phyloP scores from a whole-genome alignment of 305 asterid genomes.

The Fraxinus xanthoxyloides region DNA sequence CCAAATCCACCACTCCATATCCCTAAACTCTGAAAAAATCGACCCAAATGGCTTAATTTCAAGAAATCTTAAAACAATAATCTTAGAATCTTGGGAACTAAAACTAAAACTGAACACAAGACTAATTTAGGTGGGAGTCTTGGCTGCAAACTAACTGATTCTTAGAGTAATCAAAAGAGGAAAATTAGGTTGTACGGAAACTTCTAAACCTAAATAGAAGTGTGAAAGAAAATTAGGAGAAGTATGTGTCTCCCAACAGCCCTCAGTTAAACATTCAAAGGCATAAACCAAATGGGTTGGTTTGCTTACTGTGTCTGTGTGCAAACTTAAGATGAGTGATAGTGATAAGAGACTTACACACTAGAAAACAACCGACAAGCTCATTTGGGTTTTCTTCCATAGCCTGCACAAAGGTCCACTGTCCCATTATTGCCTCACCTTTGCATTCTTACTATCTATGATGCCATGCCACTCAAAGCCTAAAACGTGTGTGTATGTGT shows the following conservation, averaged over 20 bases:
- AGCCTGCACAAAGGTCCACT: slow-evolving; percentile 38
- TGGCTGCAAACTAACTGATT: neutral
- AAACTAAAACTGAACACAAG: slow-evolving; percentile 16
- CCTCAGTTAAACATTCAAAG: slow-evolving; percentile 23
- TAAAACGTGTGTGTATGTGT: neutral
- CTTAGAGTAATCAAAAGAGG: neutral
- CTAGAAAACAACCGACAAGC: slow-evolving; percentile 66
- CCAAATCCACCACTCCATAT: slow-evolving; percentile 27
- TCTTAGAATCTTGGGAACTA: slow-evolving; percentile 19
- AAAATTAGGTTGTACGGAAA: neutral
- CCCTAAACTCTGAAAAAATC: slow-evolving; percentile 22
- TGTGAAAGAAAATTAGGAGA: neutral
- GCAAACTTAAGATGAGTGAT: slow-evolving; percentile 3
- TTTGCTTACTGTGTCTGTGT: slow-evolving; percentile 4
- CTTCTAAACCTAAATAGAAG: neutral
- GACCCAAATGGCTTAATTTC: slow-evolving; percentile 26
- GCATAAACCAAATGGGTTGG: slow-evolving; percentile 23
- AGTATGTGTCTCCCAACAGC: slow-evolving; percentile 50
- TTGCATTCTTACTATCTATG: neutral
- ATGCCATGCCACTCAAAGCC: neutral
- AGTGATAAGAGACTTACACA: slow-evolving; percentile 26
- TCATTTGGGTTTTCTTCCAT: slow-evolving; percentile 49
- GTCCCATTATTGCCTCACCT: slow-evolving; percentile 22
- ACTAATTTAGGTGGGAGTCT: slow-evolving; percentile 14
- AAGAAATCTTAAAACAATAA: slow-evolving; percentile 22